Evolutionary conservation across 495 filamentous ascomycete species (phyloP).

Genomic region (Xylaria grammica): DNA sequence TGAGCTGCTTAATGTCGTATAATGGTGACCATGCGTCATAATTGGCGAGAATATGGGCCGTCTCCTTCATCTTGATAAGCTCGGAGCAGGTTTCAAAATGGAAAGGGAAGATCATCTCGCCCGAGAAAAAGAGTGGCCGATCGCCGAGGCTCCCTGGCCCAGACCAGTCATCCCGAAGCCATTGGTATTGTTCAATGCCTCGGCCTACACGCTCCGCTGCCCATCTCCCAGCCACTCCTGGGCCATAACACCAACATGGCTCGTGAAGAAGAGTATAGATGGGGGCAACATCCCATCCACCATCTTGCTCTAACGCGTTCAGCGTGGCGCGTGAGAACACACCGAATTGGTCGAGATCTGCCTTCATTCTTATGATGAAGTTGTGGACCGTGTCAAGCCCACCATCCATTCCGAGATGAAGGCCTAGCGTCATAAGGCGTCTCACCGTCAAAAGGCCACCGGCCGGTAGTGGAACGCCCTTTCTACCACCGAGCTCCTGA

Average conservation of each 20-base stretch:
- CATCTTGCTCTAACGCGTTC: constrained; percentile 64
- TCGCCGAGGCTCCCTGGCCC: constrained; percentile 43
- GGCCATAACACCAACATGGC: constrained; percentile 72
- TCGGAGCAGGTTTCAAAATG: constrained; percentile 80
- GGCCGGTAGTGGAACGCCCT: constrained; percentile 61
- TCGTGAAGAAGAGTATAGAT: constrained; percentile 91
- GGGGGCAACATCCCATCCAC: constrained; percentile 72
- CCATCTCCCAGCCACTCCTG: constrained; percentile 53
- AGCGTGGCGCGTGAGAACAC: constrained; percentile 75
- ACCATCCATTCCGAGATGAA: constrained; percentile 77
- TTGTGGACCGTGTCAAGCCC: constrained; percentile 73
- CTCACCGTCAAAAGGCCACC: constrained; percentile 72
- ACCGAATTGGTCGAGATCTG: constrained; percentile 74
- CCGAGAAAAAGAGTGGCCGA: constrained; percentile 78
- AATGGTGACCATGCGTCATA: constrained; percentile 72
- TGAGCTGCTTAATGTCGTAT: constrained; percentile 75
- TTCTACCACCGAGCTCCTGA: constrained; percentile 47
- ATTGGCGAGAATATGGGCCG: constrained; percentile 72
- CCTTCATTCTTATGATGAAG: constrained; percentile 67
- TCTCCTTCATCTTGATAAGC: constrained; percentile 65
- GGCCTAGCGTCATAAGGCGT: constrained; percentile 76
- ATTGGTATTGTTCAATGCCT: constrained; percentile 43
- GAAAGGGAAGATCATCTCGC: constrained; percentile 88
- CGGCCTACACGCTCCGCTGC: constrained; percentile 53
- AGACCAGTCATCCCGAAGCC: constrained; percentile 42